A percentile compares a stretch with the other conserved stretches of the same genome.
Conservation (phyloP, 345 rosid species). For the Eucalyptus cloeziana region DNA sequence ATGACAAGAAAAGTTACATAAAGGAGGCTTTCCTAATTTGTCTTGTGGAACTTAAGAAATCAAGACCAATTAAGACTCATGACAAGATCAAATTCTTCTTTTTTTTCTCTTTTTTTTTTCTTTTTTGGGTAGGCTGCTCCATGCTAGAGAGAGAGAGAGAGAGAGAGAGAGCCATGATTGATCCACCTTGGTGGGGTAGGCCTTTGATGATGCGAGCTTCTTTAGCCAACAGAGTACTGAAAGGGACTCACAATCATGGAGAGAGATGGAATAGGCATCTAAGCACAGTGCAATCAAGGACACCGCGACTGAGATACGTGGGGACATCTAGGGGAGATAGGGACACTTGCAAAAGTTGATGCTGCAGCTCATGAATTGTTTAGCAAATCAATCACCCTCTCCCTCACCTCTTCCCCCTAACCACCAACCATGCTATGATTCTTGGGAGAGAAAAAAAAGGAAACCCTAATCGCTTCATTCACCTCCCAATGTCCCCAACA, state of each 20-base stretch:
- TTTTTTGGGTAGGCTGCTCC: not conserved
- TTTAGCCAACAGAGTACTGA: conserved; percentile 30
- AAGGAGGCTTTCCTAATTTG: not conserved
- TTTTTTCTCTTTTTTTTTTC: not conserved
- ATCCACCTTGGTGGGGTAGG: conserved; percentile 8
- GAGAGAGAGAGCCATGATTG: conserved; percentile 4
- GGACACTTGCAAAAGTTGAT: conserved; percentile 8
- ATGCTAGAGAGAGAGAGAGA: not conserved
- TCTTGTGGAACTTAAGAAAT: not conserved
- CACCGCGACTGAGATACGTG: conserved; percentile 42
- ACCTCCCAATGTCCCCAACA: conserved; percentile 32
- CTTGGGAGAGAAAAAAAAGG: not conserved
- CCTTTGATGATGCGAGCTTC: conserved; percentile 23
- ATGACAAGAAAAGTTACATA: not conserved
- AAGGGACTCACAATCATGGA: conserved; percentile 34
- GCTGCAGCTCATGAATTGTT: not conserved
- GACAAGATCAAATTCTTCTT: not conserved
- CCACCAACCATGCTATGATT: conserved; percentile 59
- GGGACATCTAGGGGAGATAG: conserved; percentile 7
- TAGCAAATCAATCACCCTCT: conserved; percentile 19
- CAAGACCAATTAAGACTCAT: not conserved
- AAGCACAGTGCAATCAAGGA: conserved; percentile 19
- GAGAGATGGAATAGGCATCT: conserved; percentile 44
- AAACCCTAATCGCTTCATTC: conserved; percentile 11
- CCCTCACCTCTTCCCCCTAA: conserved; percentile 39